Evolutionary conservation across 2,329 filamentous ascomycete genomes (phyloP), one percentile per base, ranked within the genome.

Genomic region (Fusarium verticillioides): DNA sequence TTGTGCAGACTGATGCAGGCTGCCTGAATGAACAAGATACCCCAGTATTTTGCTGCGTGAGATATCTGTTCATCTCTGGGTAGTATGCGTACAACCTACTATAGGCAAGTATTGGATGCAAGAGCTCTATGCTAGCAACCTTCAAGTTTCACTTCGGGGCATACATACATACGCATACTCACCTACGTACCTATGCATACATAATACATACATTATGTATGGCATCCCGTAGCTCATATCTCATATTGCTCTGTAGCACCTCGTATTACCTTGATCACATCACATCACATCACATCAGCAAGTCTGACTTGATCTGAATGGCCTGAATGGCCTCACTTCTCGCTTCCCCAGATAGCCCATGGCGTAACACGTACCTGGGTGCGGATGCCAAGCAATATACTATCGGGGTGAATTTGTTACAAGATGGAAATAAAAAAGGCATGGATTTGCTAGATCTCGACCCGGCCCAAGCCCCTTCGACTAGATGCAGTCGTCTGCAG

Each of bases 401-500:
- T 53, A 42, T 63, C 52, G 43, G 32, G 40, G 47, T n/a, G 32
- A 50, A 57, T 46, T 18, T 66, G 42, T 52, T 19, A 58, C 28
- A 60, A 44, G 42, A 64, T 23, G n/a, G 32, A 53, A 49, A 52
- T 43, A 36, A 50, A 18, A 40, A 54, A n/a, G 10, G 34, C 26
- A 34, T 71, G 63, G 37, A 47, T 66, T 62, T 69, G 74, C 62
- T 57, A 76, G 50, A 77, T 75, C 62, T 75, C 64, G 60, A 49
- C 65, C 64, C 50, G 56, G 61, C 58, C 62, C 69, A 58, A 60
- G 71, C 42, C 63, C 54, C 54, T 63, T 49, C n/a, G 63, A 43
- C 62, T 64, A 68, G 68, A 75, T 75, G 44, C 50, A 62, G 70
- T 34, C 34, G 28, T 56, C 62, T 72, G 72, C 69, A 76, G 36